Evolutionary conservation across 495 filamentous ascomycete species (phyloP), one percentile per base, ranked within the genome.

Genomic region (Hypoxylon rickii): DNA sequence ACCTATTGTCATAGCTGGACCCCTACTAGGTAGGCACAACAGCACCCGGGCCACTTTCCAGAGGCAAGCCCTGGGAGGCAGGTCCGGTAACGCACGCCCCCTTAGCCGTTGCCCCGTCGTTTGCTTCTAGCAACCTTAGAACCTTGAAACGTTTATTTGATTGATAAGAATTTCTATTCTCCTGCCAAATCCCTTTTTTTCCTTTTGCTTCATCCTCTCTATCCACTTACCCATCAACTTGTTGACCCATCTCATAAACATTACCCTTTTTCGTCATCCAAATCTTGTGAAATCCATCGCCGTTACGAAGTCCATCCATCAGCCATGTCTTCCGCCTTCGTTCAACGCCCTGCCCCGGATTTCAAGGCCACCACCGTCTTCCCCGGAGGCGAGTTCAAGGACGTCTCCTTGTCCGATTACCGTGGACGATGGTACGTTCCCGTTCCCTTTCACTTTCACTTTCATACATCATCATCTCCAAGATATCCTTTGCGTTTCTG

Each of bases 311-410:
- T 10, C 17, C 36, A 43, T 7, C 5, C 38, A 15, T 40, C 38
- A 8, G 62, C 24, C 41, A 69, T 69, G 63, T 66, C 66, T 47
- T 44, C 61, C 53, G 79, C 74, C 22, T 78, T 76, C 32, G 76
- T 82, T 20, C 79, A 80, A 58, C 72, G 78, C 20, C 79, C 76
- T 50, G 79, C 79, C 46, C 79, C 79, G 34, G 66, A 61, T 54
- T 82, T 78, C 64, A 76, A 64, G 36, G 74, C 71, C 33, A 77
- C 72, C 39, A 77, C 76, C 40, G 69, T 78, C 46, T 71, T 78
- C 58, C 67, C 76, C 24, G 75, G 75, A 36, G 63, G 63, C 43
- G 65, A 68, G 56, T 78, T 78, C 59, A 75, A 75, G 68, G 75
- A 76, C 69, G 58, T 64, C 61, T 69, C 60, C n/a, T 41, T 65